Evolutionary conservation across 106 monocot species (phyloP).

Genomic region (Phalaenopsis equestris): DNA sequence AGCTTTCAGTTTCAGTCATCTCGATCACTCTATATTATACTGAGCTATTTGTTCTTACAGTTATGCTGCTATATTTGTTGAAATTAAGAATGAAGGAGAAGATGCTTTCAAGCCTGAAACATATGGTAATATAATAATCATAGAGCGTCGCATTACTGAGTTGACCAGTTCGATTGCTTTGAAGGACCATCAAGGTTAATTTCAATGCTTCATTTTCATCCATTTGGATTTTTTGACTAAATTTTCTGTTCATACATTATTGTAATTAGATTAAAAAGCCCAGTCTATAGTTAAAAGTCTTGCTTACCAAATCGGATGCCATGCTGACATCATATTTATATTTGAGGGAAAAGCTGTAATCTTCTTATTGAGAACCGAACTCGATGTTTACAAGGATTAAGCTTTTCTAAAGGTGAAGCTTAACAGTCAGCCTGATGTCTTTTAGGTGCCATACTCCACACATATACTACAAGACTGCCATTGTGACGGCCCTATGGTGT

Average conservation of each 20-base stretch:
- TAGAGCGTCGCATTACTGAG: conserved; percentile 83
- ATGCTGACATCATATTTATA: background rate
- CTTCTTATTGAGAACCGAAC: background rate
- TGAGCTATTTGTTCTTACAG: conserved; percentile 27
- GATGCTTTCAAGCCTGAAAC: conserved; percentile 80
- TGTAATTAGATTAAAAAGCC: background rate
- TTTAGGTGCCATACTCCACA: too few species aligned
- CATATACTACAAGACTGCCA: too few species aligned
- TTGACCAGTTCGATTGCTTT: conserved; percentile 50
- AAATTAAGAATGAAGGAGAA: conserved; percentile 80
- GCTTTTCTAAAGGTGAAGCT: too few species aligned
- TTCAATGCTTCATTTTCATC: conserved; percentile 1
- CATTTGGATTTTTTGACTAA: background rate
- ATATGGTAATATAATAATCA: conserved; percentile 62
- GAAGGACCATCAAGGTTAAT: conserved; percentile 69
- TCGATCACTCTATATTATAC: background rate
- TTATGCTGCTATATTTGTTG: conserved; percentile 67
- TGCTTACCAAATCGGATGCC: background rate
- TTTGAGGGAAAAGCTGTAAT: background rate
- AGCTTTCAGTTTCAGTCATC: conserved; percentile 1
- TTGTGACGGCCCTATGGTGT: too few species aligned
- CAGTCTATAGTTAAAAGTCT: background rate
- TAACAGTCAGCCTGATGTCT: too few species aligned
- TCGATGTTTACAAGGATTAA: background rate
- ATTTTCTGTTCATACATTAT: background rate